Percentiles rank a stretch among this genome's conserved stretches.
These are phyloP conservation scores for Magnolia sinica DNA, from an alignment of 164 flowering plant genomes.

Conservation along the genomic window DNA sequence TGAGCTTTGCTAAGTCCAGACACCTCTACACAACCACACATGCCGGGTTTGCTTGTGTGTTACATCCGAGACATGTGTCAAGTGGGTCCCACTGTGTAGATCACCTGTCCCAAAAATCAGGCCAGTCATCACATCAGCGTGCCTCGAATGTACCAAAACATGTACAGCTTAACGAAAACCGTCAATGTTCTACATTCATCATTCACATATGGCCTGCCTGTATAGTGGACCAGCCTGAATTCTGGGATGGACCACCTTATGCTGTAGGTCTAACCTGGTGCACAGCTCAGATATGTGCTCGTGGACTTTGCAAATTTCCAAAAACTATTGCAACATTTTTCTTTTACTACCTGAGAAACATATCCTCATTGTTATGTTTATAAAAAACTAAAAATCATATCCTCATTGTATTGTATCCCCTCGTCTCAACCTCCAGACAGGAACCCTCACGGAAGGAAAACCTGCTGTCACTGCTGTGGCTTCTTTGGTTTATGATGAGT, in stretches of 20 bases:
- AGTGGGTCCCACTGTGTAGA: background rate
- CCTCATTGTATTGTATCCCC: constrained; percentile 1
- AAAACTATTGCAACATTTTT: background rate
- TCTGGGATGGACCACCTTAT: background rate
- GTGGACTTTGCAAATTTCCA: background rate
- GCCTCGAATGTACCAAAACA: background rate
- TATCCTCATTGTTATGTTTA: no score
- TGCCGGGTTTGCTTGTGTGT: background rate
- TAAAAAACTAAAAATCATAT: background rate
- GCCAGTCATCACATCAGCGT: background rate
- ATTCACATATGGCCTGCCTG: background rate
- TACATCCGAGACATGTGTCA: background rate
- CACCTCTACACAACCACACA: background rate
- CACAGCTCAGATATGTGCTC: background rate
- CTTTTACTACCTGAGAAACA: background rate
- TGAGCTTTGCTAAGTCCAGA: background rate
- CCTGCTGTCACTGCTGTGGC: constrained; percentile 77
- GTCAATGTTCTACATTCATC: no score
- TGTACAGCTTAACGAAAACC: no score
- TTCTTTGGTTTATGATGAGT: constrained; percentile 50
- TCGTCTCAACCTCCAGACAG: constrained; percentile 60
- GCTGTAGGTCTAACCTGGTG: background rate
- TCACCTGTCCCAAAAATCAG: background rate
- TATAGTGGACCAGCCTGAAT: background rate
- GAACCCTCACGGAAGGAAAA: constrained; percentile 94